phyloP scores from a whole-genome alignment of 2,329 filamentous ascomycete species.

The Penicillium aurantiogriseum region DNA sequence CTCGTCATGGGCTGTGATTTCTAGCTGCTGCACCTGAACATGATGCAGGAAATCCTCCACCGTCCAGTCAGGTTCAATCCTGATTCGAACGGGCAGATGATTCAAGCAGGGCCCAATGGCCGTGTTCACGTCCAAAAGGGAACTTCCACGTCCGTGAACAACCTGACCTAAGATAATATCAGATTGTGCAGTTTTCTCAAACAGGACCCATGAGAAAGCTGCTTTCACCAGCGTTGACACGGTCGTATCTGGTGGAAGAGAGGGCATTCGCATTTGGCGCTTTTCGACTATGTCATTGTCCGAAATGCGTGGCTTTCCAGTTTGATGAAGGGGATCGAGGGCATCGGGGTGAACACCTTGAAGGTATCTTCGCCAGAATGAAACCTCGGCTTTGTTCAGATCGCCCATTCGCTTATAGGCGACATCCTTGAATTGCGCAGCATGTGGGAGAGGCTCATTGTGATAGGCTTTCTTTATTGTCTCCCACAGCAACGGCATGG shows the following conservation, averaged over 20 bases:
- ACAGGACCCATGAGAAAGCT: conserved; percentile 9
- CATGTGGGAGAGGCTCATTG: conserved; percentile 1
- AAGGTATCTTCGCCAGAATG: not conserved
- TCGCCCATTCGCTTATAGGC: not conserved
- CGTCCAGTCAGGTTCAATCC: not conserved
- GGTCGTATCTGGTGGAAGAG: not conserved
- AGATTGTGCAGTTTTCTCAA: not conserved
- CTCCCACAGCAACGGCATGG: conserved; percentile 1
- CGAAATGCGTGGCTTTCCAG: not conserved
- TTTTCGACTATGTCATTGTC: not conserved
- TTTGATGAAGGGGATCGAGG: not conserved
- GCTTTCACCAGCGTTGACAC: conserved; percentile 11
- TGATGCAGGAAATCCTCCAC: conserved; percentile 10
- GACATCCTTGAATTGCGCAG: not conserved
- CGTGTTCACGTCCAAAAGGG: conserved; percentile 3
- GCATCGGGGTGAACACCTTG: not conserved
- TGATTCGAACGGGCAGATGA: conserved; percentile 10
- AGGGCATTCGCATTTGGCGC: not conserved
- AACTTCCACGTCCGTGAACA: conserved; percentile 11
- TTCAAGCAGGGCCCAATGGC: conserved; percentile 11
- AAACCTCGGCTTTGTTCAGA: not conserved
- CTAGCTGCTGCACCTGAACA: conserved; percentile 14
- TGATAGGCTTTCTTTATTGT: not conserved
- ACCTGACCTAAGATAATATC: conserved; percentile 14
- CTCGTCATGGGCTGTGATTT: conserved; percentile 3